Evolutionary conservation across 2,329 filamentous ascomycete species (phyloP), one percentile per base, ranked within the genome.

Genomic region (Aspergillus thermomutatus): DNA sequence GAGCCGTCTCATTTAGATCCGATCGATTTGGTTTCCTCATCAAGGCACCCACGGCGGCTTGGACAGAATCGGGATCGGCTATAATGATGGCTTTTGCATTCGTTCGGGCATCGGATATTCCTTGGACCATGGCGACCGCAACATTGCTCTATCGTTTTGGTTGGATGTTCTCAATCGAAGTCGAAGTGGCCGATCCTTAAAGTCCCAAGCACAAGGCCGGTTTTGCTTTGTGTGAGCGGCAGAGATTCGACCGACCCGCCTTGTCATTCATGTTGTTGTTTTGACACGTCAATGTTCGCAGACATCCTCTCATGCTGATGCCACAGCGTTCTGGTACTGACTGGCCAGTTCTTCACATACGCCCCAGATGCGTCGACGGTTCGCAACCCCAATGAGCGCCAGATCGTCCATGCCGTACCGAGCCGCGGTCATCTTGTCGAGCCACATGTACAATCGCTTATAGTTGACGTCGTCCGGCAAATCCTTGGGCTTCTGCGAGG

Each of bases 351-450:
- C 56, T 51, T 64, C 60, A 27, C 63, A 65, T 1, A 56, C 60
- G 1, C 50, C 51, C 63, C 63, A 65, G 27, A 65, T 62, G 3
- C 63, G 58, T 21, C 63, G 28, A 8, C 63, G 63, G 17, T 65
- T 65, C 3, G 63, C 61, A 9, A 62, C 52, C 10, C 58, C 61
- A 49, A 61, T 65, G 7, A 61, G 23, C 1, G 40, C 48, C 25
- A 56, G n/a, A 23, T 65, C 57, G 1, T 62, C 56, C 60, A 65
- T 62, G 3, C 61, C 63, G 34, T 64, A 64, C 27, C 49, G 50
- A 6, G 63, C 58, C 4, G 55, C 46, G 1, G 63, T 61, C 37
- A 60, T 54, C 25, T 52, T 49, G 21, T 64, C 54, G 27, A 65
- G 48, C 58, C 60, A 65, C 46, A 58, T 21, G 31, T 62, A 64